Evolutionary conservation across 2,329 filamentous ascomycete species (phyloP), one percentile per base, ranked within the genome.

Genomic region (Trichocomaceae sp.): DNA sequence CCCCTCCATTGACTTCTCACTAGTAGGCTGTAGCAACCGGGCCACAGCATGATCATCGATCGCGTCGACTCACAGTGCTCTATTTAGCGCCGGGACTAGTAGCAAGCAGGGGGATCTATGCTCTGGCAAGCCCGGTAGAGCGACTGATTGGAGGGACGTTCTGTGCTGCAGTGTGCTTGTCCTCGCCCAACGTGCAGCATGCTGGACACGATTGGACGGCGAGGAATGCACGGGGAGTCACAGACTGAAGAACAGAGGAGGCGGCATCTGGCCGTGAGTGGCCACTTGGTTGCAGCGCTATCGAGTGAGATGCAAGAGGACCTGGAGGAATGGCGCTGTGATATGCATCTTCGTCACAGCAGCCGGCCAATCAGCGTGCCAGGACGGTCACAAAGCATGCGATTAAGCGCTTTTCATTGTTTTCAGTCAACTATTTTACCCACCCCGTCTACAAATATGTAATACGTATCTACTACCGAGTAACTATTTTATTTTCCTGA

Each of bases 71-170:
- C 46, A 41, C 44, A 48, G 45, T 41, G 12, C 26, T 37, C 54
- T 41, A 35, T 42, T 69, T 69, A 69, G 68, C 68, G 68, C 68
- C 67, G 54, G 57, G 58, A 45, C 58, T 48, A 58, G 57, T 58
- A 57, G 29, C 22, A n/a, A 31, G 41, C 44, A 44, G 17, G 33
- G 23, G 33, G n/a, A n/a, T n/a, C n/a, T n/a, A n/a, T n/a, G n/a
- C n/a, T 37, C 35, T 37, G 8, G 26, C 23, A 35, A 26, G 52
- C 33, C n/a, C 42, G 13, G 2, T 23, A 2, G 5, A 33, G 15
- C 9, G 37, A 7, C 15, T 53, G 41, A 57, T 57, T 57, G 55
- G 55, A 44, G 29, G 23, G 22, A 13, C n/a, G n/a, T 19, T 19
- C 19, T 26, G 20, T 49, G 52, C 35, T 33, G 31, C 35, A 9